These are phyloP conservation scores for Xerophyta viscosa DNA, from an alignment of 106 monocot species.

Conservation along the genomic window DNA sequence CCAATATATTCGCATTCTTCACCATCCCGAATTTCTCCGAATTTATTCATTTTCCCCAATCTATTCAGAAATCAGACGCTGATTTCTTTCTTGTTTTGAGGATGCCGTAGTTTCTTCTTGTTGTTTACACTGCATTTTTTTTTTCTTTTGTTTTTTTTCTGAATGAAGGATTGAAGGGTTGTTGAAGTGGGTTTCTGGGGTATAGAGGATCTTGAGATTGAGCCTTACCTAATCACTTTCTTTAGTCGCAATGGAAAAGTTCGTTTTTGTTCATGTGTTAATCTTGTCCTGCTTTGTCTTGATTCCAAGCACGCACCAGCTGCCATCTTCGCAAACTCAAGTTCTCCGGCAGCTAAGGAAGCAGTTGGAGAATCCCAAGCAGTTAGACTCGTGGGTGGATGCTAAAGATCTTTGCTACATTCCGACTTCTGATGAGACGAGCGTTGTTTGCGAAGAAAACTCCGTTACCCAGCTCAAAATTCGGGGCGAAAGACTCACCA, in stretches of 20 bases:
- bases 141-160: too few relatives aligned
- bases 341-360: constrained; percentile 68
- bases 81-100: too few relatives aligned
- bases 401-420: constrained; percentile 43
- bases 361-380: constrained; percentile 71
- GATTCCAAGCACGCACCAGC: constrained; percentile 31
- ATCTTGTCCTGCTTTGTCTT: constrained; percentile 18
- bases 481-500: constrained; percentile 54
- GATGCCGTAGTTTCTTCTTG: too few relatives aligned
- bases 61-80: too few relatives aligned
- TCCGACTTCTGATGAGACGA: constrained; percentile 20
- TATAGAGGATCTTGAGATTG: too few relatives aligned
- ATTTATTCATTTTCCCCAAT: too few relatives aligned
- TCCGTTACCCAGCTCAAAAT: constrained; percentile 68
- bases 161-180: too few relatives aligned
- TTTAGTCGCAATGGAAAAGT: constrained; percentile 35
- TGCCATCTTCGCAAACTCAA: constrained; percentile 47
- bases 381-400: constrained; percentile 48
- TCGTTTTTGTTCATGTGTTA: constrained; percentile 6
- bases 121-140: too few relatives aligned
- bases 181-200: too few relatives aligned
- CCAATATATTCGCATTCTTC: too few relatives aligned
- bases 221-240: too few relatives aligned
- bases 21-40: too few relatives aligned
- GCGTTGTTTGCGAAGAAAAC: constrained; percentile 42